Conservation (phyloP, 2,329 filamentous ascomycete genomes). For the Dactylonectria macrodidyma region DNA sequence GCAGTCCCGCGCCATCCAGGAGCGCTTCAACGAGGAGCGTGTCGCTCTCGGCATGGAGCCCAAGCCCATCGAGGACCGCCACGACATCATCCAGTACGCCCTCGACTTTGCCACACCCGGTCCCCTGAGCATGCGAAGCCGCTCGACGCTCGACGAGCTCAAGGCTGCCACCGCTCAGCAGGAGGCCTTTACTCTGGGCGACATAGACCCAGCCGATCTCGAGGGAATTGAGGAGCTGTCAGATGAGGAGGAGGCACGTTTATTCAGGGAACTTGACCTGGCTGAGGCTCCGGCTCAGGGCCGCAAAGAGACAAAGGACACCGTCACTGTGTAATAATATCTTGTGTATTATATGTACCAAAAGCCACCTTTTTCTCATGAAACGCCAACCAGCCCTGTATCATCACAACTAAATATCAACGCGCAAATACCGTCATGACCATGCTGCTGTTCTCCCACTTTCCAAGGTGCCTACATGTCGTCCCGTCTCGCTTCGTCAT, state of each 20-base stretch:
- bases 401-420: conserved; percentile 40
- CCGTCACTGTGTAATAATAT: conserved; percentile 44
- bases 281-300: conserved; percentile 37
- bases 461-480: conserved; percentile 2
- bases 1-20: conserved; percentile 78
- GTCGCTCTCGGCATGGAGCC: conserved; percentile 72
- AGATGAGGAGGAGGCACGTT: conserved; percentile 54
- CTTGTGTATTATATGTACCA: conserved; percentile 49
- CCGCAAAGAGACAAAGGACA: conserved; percentile 28
- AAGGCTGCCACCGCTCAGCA: conserved; percentile 54
- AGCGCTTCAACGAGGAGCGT: conserved; percentile 77
- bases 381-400: conserved; percentile 46
- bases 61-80: conserved; percentile 53
- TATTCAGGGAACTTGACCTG: conserved; percentile 53
- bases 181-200: conserved; percentile 62
- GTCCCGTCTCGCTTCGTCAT: conserved; percentile 1
- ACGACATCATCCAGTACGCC: conserved; percentile 57
- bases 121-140: conserved; percentile 53
- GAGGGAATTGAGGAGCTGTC: conserved; percentile 58
- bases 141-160: conserved; percentile 57
- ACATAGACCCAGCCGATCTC: conserved; percentile 55
- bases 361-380: conserved; percentile 38
- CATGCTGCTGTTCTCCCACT: conserved; percentile 35
- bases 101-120: conserved; percentile 60
- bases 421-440: conserved; percentile 33